Base-by-base conservation (phyloP, 2,329 filamentous ascomycete species). In the Dactylonectria macrodidyma region DNA sequence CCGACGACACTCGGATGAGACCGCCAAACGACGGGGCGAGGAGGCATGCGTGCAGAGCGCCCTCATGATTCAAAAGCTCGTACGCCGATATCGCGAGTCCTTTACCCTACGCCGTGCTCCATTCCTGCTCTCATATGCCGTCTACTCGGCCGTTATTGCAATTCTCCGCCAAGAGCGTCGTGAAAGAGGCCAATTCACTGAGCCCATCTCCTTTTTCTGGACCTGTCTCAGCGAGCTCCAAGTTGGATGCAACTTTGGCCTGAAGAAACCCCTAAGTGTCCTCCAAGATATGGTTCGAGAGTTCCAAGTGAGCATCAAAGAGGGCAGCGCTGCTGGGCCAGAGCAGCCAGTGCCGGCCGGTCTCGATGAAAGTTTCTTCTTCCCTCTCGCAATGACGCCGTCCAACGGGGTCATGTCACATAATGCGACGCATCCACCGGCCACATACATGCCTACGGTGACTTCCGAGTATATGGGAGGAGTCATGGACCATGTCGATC, bases 121-220 rank as follows among this genome's bases (percentile, higher is more conserved):
- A 2, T 84, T 84, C 71, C 65, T 84, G 5, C 75, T 84, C 5
- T 81, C 79, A 24, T 84, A 84, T 58, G 80, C 81, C 10, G 75
- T 82, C 2, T 84, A 84, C 71, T 79, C 77, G 0, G 77, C 77
- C 3, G 77, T 78, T 8, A 75, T 77, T 14, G 77, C 77, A 26
- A 78, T 79, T 19, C 76, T 79, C 1, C 76, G 73, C 14, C 78
- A 78, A 33, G 78, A 79, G 51, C 73, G 75, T 12, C 70, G 76
- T 12, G 75, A 78, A 26, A 71, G 77, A 16, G 77, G 75, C 12
- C 71, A 76, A 46, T 79, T 78, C 38, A 78, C 68, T 1, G 77
- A 81, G n/a, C 71, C 72, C 12, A 81, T 82, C 14, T 76, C 73
- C 7, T 82, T 81, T 67, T 81, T 82, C 70, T 82, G 79, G 79